Percentiles rank a stretch among this genome's conserved stretches.
Evolutionary conservation across 2,329 filamentous ascomycete species (phyloP).

Genomic region (Calonectria leucothoes): DNA sequence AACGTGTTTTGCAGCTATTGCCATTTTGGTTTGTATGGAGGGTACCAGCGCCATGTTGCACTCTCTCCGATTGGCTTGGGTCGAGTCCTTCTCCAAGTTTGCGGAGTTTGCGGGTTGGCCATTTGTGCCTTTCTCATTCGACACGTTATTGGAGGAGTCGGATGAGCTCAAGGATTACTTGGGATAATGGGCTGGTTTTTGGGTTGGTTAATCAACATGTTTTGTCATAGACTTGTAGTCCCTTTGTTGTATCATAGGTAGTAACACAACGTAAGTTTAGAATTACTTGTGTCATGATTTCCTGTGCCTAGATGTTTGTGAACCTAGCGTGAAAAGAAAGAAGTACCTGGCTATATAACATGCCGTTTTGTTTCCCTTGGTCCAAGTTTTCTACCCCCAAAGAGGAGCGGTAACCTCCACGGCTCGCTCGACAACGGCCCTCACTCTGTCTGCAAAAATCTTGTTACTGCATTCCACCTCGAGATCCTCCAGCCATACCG

Average conservation of each 20-base stretch:
- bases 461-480: constrained; percentile 88
- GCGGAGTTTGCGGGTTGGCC: constrained; percentile 90
- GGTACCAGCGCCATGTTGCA: constrained; percentile 97
- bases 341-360: neutral
- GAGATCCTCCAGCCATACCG: constrained; percentile 91
- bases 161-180: constrained; percentile 69
- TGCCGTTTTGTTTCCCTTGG: neutral
- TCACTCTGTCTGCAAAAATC: constrained; percentile 84
- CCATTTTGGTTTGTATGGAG: constrained; percentile 91
- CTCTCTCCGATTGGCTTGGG: constrained; percentile 91
- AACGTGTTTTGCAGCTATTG: constrained; percentile 51
- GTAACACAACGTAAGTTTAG: constrained; percentile 39
- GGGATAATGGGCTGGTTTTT: constrained; percentile 49
- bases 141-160: constrained; percentile 85
- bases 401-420: constrained; percentile 88
- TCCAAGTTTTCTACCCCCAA: constrained; percentile 58
- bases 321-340: neutral
- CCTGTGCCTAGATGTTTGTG: neutral
- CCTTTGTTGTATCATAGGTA: constrained; percentile 47
- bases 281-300: constrained; percentile 32
- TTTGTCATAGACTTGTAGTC: constrained; percentile 43
- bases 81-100: constrained; percentile 98
- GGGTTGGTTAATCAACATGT: constrained; percentile 30
- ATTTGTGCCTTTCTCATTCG: constrained; percentile 91
- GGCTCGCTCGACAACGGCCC: constrained; percentile 89